phyloP scores from a whole-genome alignment of 225 moss, liverwort and hornwort genomes.

The Bryoerythrophyllum caledonicum region DNA sequence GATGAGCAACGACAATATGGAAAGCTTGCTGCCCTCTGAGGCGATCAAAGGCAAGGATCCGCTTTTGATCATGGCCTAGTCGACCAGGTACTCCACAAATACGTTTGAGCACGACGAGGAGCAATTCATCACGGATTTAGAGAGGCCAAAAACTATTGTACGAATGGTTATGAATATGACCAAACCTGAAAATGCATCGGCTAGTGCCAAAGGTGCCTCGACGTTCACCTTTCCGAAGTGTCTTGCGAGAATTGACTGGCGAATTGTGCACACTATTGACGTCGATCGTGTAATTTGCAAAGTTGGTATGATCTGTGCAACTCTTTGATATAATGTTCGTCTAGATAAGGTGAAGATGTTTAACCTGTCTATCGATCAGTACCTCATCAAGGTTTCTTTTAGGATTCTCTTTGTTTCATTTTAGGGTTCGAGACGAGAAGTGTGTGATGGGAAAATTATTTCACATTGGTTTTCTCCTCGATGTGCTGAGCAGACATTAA shows the following conservation, averaged over 20 bases:
- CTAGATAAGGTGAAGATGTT: neutral
- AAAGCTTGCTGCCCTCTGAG: neutral
- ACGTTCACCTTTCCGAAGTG: slow-evolving; percentile 77
- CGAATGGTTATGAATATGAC: neutral
- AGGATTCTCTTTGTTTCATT: neutral
- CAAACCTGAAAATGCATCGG: neutral
- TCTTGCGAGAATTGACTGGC: slow-evolving; percentile 85
- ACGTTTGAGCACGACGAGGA: slow-evolving; percentile 42
- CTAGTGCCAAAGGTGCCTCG: slow-evolving; percentile 23
- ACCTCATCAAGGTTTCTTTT: neutral
- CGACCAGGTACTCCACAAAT: slow-evolving; percentile 51
- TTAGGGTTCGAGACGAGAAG: neutral
- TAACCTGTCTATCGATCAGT: neutral
- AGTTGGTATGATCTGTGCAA: slow-evolving; percentile 55
- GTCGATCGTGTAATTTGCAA: slow-evolving; percentile 70
- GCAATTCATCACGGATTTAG: slow-evolving; percentile 31
- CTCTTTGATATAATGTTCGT: neutral
- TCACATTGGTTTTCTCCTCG: neutral
- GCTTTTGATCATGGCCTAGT: slow-evolving; percentile 27
- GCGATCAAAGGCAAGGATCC: slow-evolving; percentile 4
- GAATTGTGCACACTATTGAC: slow-evolving; percentile 74
- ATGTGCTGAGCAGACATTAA: slow-evolving; percentile 60
- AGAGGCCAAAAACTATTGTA: slow-evolving; percentile 21
- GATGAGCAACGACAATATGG: slow-evolving; percentile 31
- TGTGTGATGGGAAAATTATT: neutral